These are phyloP conservation scores for Bjerkandera adusta DNA, from an alignment of 1,284 basidiomycete genomes.

Conservation along the genomic window DNA sequence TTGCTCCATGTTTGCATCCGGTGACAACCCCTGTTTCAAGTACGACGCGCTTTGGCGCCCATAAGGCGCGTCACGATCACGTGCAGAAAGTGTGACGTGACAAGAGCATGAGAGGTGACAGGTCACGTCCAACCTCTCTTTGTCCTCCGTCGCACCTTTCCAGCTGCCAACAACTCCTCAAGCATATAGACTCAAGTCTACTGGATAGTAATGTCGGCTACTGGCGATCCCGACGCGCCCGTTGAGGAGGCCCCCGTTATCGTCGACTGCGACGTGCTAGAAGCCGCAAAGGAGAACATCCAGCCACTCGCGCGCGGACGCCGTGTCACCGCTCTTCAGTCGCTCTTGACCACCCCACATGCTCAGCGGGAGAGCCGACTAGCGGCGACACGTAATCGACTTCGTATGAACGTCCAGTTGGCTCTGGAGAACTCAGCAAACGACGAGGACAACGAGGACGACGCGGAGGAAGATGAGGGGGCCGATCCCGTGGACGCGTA, in stretches of 20 bases:
- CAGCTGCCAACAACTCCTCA: no score
- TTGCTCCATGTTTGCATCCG: no score
- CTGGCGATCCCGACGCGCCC: no score
- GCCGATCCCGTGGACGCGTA: conserved; percentile 57
- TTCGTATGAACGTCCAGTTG: conserved; percentile 51
- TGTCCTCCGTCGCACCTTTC: no score
- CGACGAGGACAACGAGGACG: conserved; percentile 43
- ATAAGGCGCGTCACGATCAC: no score
- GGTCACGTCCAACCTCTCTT: no score
- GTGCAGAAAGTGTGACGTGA: no score
- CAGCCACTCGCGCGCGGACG: conserved; percentile 74
- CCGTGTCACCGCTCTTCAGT: conserved; percentile 70
- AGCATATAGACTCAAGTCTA: no score
- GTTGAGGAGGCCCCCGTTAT: conserved; percentile 36
- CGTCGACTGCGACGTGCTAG: conserved; percentile 77
- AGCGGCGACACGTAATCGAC: conserved; percentile 55
- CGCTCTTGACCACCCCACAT: conserved; percentile 70
- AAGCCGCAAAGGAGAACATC: conserved; percentile 81
- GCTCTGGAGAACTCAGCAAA: conserved; percentile 32
- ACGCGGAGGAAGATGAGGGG: conserved; percentile 34
- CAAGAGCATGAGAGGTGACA: no score
- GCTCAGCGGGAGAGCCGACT: conserved; percentile 68
- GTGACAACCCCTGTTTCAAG: no score
- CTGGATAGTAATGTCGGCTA: no score
- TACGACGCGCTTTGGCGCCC: no score